Evolutionary conservation across 345 rosid species (phyloP), one percentile per base, ranked within the genome.

Genomic region (Raphanus raphanistrum): DNA sequence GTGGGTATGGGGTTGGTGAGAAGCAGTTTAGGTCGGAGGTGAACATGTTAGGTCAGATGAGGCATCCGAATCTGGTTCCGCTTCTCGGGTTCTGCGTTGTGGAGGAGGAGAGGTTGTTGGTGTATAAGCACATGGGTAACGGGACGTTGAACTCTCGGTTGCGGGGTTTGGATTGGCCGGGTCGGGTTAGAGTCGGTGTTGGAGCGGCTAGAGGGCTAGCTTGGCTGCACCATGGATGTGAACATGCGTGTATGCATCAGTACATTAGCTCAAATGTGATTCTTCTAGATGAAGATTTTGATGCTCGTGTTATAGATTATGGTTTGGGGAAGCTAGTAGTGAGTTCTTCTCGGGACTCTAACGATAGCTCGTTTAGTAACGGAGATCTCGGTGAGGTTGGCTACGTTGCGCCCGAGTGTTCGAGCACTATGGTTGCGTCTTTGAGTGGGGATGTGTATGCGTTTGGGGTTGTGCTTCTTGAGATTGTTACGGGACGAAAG

Each of bases 1-100:
- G 74, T 66, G 83, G 80, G 69, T 82, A 82, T 77, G 81, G 69
- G 52, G 75, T 84, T 38, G 57, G 85, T 12, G 90, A 88, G 82
- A 88, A 87, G 66, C 88, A 82, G 68, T 87, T 88, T 35, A 75
- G 74, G 81, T 80, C 72, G 12, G 92, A 89, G 85, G 82, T 89
- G 88, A 89, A 80, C 29, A 77, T 63, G 21, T 77, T 89, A 21
- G 92, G 89, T 43, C 83, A 86, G 58, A 81, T 87, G 10, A 67
- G 89, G 67, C 92, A 89, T 78, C 92, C 90, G 2, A 89, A 89
- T 80, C 81, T 89, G 82, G 92, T 84, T 69, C 89, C 90, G 6
- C 75, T 89, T 76, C 83, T 89, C 38, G 90, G 92, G 4, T 89
- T 74, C 69, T 89, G 92, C 17, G 78, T 81, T 27, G 85, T 83